Evolutionary conservation across 2,329 filamentous ascomycete genomes (phyloP), one percentile per base, ranked within the genome.

Genomic region (Trichoderma breve): DNA sequence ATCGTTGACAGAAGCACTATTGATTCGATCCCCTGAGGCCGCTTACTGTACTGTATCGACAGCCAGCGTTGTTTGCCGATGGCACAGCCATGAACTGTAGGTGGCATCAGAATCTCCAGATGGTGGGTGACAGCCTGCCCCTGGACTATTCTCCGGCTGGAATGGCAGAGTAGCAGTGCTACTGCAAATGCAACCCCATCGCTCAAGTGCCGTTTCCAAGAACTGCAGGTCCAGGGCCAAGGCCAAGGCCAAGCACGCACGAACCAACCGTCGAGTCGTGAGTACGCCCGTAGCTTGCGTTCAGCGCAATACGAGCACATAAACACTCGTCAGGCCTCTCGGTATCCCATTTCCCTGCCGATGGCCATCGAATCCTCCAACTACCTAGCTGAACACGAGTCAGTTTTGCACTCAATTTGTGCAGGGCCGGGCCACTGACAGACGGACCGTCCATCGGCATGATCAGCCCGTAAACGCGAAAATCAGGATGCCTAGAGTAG

Each of bases 381-480:
- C 57, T 26, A 57, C 8, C 57, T 28, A 57, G 18, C 57, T 34
- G 57, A n/a, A 51, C 67, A 14, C 67, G 67, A 70, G 67, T 70
- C 67, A 70, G 57, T n/a, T n/a, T 18, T 21, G 4, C 57, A 6
- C 36, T 32, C 66, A 24, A 12, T 12, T 60, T 34, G 55, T 34
- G 34, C 66, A 34, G 65, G 66, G 55, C 58, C 55, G 66, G 66
- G 66, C 66, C 66, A 61, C 67, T 43, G 60, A 39, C 57, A 69
- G 67, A 62, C 55, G 67, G 67, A 53, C 67, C 67, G 57, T 53
- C 28, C 39, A 62, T 61, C 67, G 67, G 67, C 15, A 70, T 70
- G 67, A 62, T 70, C 67, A 70, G 36, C 67, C 65, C 67, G 57
- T 36, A 36, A 53, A 53, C 39, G 57, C 57, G 55, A 47, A 34